Evolutionary conservation across 768 basidiomycete genomes (phyloP).

Genomic region (Dioszegia hungarica): DNA sequence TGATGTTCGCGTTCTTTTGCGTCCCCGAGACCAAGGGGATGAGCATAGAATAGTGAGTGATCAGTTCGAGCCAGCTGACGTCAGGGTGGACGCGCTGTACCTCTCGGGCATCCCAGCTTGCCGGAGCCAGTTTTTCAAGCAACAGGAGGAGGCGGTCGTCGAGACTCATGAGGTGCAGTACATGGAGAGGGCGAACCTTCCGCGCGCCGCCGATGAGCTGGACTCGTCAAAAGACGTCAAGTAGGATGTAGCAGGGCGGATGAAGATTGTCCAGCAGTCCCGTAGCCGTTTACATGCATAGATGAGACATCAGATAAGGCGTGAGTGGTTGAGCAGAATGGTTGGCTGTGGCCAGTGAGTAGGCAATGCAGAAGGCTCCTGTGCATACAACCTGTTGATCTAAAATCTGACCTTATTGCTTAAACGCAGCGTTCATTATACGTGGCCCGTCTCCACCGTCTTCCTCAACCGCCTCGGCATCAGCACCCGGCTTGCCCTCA

Average conservation of each 20-base stretch:
- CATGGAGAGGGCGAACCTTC: slow-evolving; percentile 21
- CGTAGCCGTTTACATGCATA: too few relatives aligned
- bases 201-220: too few relatives aligned
- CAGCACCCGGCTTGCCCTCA: not conserved
- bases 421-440: not conserved
- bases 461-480: not conserved
- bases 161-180: slow-evolving; percentile 33
- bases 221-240: too few relatives aligned
- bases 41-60: slow-evolving; percentile 40
- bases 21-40: slow-evolving; percentile 49
- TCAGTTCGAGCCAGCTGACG: not conserved
- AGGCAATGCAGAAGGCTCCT: too few relatives aligned
- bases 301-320: too few relatives aligned
- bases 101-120: slow-evolving; percentile 41
- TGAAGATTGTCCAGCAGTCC: too few relatives aligned
- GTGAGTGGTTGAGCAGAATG: too few relatives aligned
- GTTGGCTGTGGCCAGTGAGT: too few relatives aligned
- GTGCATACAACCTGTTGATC: too few relatives aligned
- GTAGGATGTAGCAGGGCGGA: too few relatives aligned
- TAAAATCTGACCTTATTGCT: not conserved
- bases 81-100: slow-evolving; percentile 44
- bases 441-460: not conserved
- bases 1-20: slow-evolving; percentile 46
- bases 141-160: slow-evolving; percentile 22
- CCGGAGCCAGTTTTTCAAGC: slow-evolving; percentile 29